Evolutionary conservation across 352 stramenopile genomes (phyloP).

Genomic region (Elongisporangium anandrum): DNA sequence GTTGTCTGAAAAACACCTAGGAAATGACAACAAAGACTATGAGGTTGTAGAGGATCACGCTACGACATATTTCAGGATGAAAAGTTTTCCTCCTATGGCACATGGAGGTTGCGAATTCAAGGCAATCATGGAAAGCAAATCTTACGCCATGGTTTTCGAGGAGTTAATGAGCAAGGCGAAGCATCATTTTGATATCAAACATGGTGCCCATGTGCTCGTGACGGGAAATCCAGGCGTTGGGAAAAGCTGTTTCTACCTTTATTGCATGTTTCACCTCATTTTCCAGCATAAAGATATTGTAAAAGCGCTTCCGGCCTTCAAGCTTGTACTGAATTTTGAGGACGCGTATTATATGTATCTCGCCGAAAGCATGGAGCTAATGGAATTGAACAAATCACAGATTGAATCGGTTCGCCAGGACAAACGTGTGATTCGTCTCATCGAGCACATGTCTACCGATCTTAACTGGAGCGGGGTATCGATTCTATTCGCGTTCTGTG

Average conservation of each 20-base stretch:
- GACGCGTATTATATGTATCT: slow-evolving; percentile 7
- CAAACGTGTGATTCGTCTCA: slow-evolving; percentile 14
- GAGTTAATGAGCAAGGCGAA: no score
- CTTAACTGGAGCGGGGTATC: slow-evolving; percentile 14
- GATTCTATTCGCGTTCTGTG: slow-evolving; percentile 15
- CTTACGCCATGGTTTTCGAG: no score
- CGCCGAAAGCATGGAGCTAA: slow-evolving; percentile 1
- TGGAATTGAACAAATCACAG: slow-evolving; percentile 2
- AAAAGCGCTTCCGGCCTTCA: slow-evolving; percentile 6
- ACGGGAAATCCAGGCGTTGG: slow-evolving; percentile 18
- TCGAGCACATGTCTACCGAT: no score
- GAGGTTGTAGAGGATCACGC: no score
- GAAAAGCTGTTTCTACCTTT: slow-evolving; percentile 21
- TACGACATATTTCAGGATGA: no score
- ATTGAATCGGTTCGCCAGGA: neutral
- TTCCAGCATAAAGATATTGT: slow-evolving; percentile 3
- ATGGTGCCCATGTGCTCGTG: slow-evolving; percentile 7
- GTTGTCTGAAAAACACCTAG: no score
- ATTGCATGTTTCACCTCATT: slow-evolving; percentile 20
- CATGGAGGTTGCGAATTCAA: no score
- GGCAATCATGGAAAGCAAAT: no score
- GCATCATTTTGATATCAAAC: no score
- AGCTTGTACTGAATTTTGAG: slow-evolving; percentile 14
- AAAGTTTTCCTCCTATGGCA: no score
- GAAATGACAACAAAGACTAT: no score